A percentile compares a stretch with the other conserved stretches of the same genome.
phyloP scores from a whole-genome alignment of 1,139 yeast genomes.

The Taphrina pruni region DNA sequence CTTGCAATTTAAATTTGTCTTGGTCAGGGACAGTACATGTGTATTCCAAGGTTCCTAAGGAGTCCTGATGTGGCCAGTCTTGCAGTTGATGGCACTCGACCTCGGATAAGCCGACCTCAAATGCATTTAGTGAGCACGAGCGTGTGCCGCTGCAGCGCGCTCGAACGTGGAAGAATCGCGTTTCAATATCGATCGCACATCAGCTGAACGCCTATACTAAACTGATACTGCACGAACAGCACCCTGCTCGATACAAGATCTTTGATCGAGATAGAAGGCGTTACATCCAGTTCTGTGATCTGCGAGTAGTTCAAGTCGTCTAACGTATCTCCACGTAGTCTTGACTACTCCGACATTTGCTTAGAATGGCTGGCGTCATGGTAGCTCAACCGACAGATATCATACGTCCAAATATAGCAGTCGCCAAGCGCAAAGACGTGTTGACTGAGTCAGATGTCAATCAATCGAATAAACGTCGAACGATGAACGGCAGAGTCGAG shows the following conservation, averaged over 20 bases:
- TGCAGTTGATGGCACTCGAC: background rate
- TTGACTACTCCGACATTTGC: background rate
- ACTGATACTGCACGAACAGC: background rate
- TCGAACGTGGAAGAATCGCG: conserved; percentile 9
- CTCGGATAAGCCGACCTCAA: conserved; percentile 5
- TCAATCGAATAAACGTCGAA: conserved; percentile 18
- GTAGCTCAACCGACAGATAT: conserved; percentile 8
- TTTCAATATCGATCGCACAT: background rate
- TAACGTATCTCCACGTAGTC: too few species aligned
- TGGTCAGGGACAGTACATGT: too few species aligned
- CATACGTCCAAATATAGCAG: background rate
- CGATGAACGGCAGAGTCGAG: conserved; percentile 2
- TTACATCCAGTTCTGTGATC: too few species aligned
- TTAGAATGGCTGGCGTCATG: conserved; percentile 16
- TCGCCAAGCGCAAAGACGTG: conserved; percentile 33
- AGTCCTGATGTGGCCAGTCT: too few species aligned
- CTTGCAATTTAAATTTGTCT: too few species aligned
- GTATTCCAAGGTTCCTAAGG: too few species aligned
- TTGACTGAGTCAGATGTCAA: conserved; percentile 12
- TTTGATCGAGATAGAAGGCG: too few species aligned
- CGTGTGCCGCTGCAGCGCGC: conserved; percentile 15
- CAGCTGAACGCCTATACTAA: background rate
- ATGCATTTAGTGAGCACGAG: conserved; percentile 11
- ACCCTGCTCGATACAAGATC: too few species aligned
- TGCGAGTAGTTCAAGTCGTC: too few species aligned